Base-by-base conservation (phyloP, 1,284 basidiomycete genomes). In the Cutaneotrichosporon cyanovorans region DNA sequence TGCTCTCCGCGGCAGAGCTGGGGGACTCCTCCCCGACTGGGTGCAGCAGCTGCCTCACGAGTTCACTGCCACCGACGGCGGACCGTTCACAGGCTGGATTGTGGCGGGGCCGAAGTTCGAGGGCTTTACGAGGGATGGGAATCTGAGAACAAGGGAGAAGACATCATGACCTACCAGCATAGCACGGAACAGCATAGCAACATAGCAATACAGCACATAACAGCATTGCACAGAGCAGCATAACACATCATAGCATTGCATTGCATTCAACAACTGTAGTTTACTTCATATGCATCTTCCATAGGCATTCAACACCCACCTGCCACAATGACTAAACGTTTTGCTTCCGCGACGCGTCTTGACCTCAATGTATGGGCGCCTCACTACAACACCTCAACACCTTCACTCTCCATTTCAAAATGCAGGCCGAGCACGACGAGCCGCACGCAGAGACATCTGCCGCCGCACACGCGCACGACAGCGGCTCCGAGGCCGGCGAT, bases 41-140 rank as follows among this genome's bases (percentile, higher is more conserved):
- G 34, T 21, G 12, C n/a, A 10, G 22, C 25, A 40, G 10, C 40
- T 54, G 2, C 46, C 46, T 2, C 42, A 55, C 20, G 30, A 35
- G 42, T 52, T 50, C 22, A 5, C 10, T 12, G 47, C 50, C 1
- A 50, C 48, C 12, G 30, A 16, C 5, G 55, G 7, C 6, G 30
- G 62, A 4, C 73, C 77, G 1, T 82, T 86, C 53, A 61, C 61
- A 35, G 82, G 80, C 15, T 86, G 84, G 84, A 62, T 82, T 28
- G 73, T 72, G 18, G 77, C 75, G 43, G 80, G 80, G 1, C 51
- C 56, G 37, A 56, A 58, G 42, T 80, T 75, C 72, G 79, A 83
- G 56, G 67, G 51, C n/a, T 83, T 84, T 36, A 47, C 45, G 3
- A 12, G 32, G 2, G 32, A 9, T 4, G 46, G 47, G 9, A 32